These are phyloP conservation scores for Pleurostoma richardsiae DNA, from an alignment of 2,329 filamentous ascomycete species.

Conservation along the genomic window DNA sequence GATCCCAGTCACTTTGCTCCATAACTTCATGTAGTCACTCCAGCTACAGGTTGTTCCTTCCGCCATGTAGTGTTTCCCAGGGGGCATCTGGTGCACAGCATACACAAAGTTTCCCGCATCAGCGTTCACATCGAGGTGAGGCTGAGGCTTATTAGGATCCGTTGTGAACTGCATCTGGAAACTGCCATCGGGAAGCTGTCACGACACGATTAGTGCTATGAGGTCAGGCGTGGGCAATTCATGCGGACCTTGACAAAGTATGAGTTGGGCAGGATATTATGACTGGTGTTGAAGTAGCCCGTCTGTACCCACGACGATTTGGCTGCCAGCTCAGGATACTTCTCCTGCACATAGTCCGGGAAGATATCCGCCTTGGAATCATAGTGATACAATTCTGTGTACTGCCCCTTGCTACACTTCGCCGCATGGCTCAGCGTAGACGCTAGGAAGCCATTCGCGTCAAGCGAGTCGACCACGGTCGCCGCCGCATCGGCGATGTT, in stretches of 20 bases:
- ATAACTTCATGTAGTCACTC: slow-evolving; percentile 37
- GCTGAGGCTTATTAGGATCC: slow-evolving; percentile 26
- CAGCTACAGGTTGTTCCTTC: slow-evolving; percentile 39
- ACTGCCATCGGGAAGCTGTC: slow-evolving; percentile 30
- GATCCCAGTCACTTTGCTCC: slow-evolving; percentile 29
- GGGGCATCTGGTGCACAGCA: slow-evolving; percentile 42
- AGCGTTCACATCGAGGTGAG: slow-evolving; percentile 39
- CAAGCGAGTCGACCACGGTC: slow-evolving; percentile 28
- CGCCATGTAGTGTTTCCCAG: slow-evolving; percentile 43
- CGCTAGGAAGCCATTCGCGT: slow-evolving; percentile 41
- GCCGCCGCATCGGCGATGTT: slow-evolving; percentile 53
- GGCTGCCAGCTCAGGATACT: slow-evolving; percentile 34
- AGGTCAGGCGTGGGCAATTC: not conserved
- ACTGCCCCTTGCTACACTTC: slow-evolving; percentile 38
- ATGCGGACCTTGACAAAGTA: slow-evolving; percentile 39
- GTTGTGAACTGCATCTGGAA: slow-evolving; percentile 44
- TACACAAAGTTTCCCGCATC: slow-evolving; percentile 44
- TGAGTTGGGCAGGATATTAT: slow-evolving; percentile 36
- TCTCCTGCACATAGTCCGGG: slow-evolving; percentile 35
- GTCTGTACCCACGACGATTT: slow-evolving; percentile 49
- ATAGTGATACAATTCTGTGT: slow-evolving; percentile 46
- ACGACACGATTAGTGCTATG: not conserved
- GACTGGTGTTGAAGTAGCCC: slow-evolving; percentile 42
- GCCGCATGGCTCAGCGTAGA: slow-evolving; percentile 45
- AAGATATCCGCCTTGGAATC: slow-evolving; percentile 49